Evolutionary conservation across 257 asterid genomes (phyloP).

Genomic region (Scutellaria minor): DNA sequence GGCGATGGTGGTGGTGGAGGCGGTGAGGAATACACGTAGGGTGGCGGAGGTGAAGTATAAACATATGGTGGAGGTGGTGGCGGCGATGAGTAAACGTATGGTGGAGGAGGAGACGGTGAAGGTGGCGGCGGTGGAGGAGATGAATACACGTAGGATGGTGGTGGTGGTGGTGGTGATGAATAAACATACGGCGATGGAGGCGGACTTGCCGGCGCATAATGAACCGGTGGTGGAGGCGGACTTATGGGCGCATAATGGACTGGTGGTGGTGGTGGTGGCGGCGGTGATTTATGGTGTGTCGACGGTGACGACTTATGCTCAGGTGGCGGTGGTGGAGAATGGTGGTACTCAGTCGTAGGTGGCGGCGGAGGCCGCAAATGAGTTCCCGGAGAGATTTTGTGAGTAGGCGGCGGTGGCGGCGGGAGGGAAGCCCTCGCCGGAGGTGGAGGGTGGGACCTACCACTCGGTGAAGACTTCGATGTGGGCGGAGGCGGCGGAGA

Average conservation of each 20-base stretch:
- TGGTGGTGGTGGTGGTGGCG: slow-evolving; percentile 40
- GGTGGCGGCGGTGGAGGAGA: slow-evolving; percentile 51
- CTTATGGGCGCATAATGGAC: not conserved
- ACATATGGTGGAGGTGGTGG: slow-evolving; percentile 44
- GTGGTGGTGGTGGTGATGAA: slow-evolving; percentile 36
- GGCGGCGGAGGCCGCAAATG: slow-evolving; percentile 37
- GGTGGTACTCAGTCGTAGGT: slow-evolving; percentile 15
- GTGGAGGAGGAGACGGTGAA: slow-evolving; percentile 41
- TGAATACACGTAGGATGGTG: slow-evolving; percentile 34
- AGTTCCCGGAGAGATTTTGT: slow-evolving; percentile 41
- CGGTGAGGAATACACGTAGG: slow-evolving; percentile 35
- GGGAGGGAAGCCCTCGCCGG: slow-evolving; percentile 40
- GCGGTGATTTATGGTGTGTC: slow-evolving; percentile 37
- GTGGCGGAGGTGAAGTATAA: slow-evolving; percentile 52
- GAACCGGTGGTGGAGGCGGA: slow-evolving; percentile 38
- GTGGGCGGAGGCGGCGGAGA: slow-evolving; percentile 61
- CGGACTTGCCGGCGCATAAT: slow-evolving; percentile 27
- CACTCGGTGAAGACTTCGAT: slow-evolving; percentile 41
- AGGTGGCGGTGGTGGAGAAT: slow-evolving; percentile 39
- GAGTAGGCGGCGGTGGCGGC: slow-evolving; percentile 52
- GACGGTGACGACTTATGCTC: slow-evolving; percentile 43
- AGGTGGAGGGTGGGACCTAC: slow-evolving; percentile 54
- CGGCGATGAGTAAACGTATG: slow-evolving; percentile 37
- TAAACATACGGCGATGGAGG: slow-evolving; percentile 36
- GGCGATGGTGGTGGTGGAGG: slow-evolving; percentile 52